Percentiles rank a stretch among this genome's conserved stretches.
Evolutionary conservation across 192 early-diverging fungal genomes (phyloP).

Genomic region (Gorgonomyces haynaldii): DNA sequence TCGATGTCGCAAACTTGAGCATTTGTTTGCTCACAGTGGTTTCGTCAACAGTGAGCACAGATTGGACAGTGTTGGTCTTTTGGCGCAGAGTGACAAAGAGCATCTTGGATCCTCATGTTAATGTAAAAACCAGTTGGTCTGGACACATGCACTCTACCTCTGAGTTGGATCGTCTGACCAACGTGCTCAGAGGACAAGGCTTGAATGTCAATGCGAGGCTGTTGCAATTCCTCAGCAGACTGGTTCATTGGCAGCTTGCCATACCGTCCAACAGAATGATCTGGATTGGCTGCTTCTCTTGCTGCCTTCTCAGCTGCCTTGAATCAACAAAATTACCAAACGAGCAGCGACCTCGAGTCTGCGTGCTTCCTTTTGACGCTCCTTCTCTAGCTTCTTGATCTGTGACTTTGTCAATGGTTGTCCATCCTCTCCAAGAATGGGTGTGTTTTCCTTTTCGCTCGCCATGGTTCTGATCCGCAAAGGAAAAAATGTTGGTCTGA

Average conservation of each 20-base stretch:
- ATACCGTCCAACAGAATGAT: slow-evolving; percentile 75
- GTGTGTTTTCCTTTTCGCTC: background rate
- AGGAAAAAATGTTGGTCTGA: no score
- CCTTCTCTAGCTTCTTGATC: slow-evolving; percentile 88
- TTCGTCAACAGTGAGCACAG: slow-evolving; percentile 60
- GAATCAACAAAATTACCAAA: no score
- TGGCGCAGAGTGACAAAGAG: slow-evolving; percentile 89
- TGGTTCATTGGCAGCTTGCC: slow-evolving; percentile 81
- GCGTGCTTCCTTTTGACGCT: slow-evolving; percentile 67
- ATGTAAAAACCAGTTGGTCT: slow-evolving; percentile 56
- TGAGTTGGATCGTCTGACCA: slow-evolving; percentile 69
- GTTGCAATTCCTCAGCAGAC: slow-evolving; percentile 42
- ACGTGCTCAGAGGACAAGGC: slow-evolving; percentile 28
- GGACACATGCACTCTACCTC: slow-evolving; percentile 83
- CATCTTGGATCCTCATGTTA: slow-evolving; percentile 54
- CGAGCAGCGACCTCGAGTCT: slow-evolving; percentile 12
- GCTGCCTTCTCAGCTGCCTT: slow-evolving; percentile 60
- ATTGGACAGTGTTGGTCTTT: slow-evolving; percentile 78
- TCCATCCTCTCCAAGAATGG: slow-evolving; percentile 61
- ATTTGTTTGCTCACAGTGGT: slow-evolving; percentile 82
- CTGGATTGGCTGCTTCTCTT: slow-evolving; percentile 46
- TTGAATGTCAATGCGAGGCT: background rate
- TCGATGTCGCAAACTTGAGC: slow-evolving; percentile 77
- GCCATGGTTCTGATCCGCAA: no score
- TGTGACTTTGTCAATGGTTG: slow-evolving; percentile 83